Evolutionary conservation across 257 asterid species (phyloP).

Genomic region (Asclepias syriaca): DNA sequence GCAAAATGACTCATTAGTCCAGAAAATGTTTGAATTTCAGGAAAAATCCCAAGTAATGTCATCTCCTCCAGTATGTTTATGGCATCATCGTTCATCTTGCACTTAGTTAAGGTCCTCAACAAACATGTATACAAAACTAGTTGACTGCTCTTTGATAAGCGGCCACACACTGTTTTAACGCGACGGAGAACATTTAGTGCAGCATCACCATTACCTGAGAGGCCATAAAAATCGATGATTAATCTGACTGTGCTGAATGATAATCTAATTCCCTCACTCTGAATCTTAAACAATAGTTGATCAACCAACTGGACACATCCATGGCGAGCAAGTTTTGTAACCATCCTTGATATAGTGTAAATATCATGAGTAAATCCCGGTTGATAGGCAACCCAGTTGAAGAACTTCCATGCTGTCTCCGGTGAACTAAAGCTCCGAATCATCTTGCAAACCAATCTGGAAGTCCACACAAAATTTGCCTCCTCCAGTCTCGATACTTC

Average conservation of each 20-base stretch:
- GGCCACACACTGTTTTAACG: slow-evolving; percentile 49
- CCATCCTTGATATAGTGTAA: slow-evolving; percentile 77
- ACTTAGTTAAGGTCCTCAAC: slow-evolving; percentile 70
- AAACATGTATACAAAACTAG: slow-evolving; percentile 65
- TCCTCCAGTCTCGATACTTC: slow-evolving; percentile 57
- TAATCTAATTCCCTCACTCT: slow-evolving; percentile 53
- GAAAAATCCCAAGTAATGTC: slow-evolving; percentile 54
- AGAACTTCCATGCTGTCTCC: slow-evolving; percentile 80
- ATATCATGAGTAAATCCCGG: slow-evolving; percentile 75
- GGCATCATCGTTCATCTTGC: slow-evolving; percentile 58
- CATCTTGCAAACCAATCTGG: slow-evolving; percentile 77
- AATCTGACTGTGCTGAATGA: slow-evolving; percentile 74
- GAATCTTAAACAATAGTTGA: slow-evolving; percentile 55
- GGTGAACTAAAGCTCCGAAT: slow-evolving; percentile 62
- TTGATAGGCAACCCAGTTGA: slow-evolving; percentile 81
- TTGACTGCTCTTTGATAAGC: slow-evolving; percentile 43
- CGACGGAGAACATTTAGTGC: slow-evolving; percentile 55
- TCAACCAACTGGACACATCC: slow-evolving; percentile 66
- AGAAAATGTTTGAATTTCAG: slow-evolving; percentile 71
- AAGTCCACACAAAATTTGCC: slow-evolving; percentile 74
- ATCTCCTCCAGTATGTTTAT: slow-evolving; percentile 72
- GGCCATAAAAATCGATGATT: slow-evolving; percentile 71
- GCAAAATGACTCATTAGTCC: slow-evolving; percentile 93
- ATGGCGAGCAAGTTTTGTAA: slow-evolving; percentile 63
- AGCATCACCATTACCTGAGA: slow-evolving; percentile 60